These are phyloP conservation scores for Nothophaeocryptopus gaeumannii DNA, from an alignment of 2,329 filamentous ascomycete genomes.

Conservation along the genomic window DNA sequence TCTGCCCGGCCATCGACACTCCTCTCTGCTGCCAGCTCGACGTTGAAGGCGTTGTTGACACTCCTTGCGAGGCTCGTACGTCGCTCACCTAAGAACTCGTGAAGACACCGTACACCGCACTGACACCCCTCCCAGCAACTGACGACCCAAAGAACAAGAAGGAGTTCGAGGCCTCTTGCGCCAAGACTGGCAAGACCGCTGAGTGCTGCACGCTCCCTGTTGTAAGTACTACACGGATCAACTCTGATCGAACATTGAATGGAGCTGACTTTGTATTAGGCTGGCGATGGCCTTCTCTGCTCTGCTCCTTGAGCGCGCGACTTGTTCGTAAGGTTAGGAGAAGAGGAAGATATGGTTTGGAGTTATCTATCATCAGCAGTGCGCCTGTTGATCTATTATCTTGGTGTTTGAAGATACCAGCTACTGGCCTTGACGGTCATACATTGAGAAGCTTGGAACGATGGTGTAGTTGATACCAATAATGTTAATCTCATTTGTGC, in stretches of 20 bases:
- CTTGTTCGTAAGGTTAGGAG: too few species aligned
- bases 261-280: slow-evolving; percentile 3
- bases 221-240: slow-evolving; percentile 3
- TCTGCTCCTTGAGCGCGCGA: slow-evolving; percentile 6
- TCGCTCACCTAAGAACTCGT: background rate
- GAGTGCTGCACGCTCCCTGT: slow-evolving; percentile 21
- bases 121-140: slow-evolving; percentile 4
- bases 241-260: background rate
- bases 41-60: slow-evolving; percentile 13
- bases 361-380: too few species aligned
- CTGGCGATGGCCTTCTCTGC: slow-evolving; percentile 19
- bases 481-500: too few species aligned
- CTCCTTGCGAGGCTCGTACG: slow-evolving; percentile 19
- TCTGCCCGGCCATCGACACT: slow-evolving; percentile 20
- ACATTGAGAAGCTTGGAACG: too few species aligned
- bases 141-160: slow-evolving; percentile 2
- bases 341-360: too few species aligned
- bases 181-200: slow-evolving; percentile 13
- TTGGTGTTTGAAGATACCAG: too few species aligned
- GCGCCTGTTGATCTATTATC: too few species aligned
- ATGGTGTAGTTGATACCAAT: too few species aligned
- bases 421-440: too few species aligned
- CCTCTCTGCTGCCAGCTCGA: slow-evolving; percentile 22
- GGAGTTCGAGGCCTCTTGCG: slow-evolving; percentile 13
- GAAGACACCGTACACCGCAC: background rate